Evolutionary conservation across 1,284 basidiomycete genomes (phyloP).

Genomic region (Sporisorium exsertum): DNA sequence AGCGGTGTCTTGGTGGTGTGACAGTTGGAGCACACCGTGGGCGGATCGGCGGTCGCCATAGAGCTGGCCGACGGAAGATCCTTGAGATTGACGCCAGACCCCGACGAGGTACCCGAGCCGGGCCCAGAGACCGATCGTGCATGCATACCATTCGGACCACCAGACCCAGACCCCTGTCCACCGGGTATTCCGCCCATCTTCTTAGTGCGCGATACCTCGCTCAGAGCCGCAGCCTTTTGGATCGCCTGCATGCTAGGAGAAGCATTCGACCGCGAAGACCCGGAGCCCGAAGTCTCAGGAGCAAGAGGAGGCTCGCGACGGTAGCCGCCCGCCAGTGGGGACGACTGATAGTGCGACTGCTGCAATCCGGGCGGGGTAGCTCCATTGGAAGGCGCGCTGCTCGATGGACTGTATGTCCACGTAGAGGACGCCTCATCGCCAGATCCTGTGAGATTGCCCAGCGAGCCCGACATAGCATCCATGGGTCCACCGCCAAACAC

Average conservation of each 20-base stretch:
- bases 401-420: conserved; percentile 62
- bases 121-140: conserved; percentile 21
- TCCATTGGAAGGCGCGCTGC: conserved; percentile 49
- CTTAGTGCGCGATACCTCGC: conserved; percentile 34
- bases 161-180: background rate
- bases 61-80: conserved; percentile 45
- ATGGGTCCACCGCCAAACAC: conserved; percentile 47
- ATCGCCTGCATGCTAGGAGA: conserved; percentile 44
- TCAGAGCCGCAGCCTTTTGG: conserved; percentile 39
- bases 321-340: conserved; percentile 36
- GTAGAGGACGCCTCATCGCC: conserved; percentile 56
- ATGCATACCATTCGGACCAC: conserved; percentile 15
- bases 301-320: conserved; percentile 37
- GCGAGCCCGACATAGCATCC: conserved; percentile 32
- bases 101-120: conserved; percentile 9
- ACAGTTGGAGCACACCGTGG: conserved; percentile 92
- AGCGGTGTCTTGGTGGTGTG: conserved; percentile 94
- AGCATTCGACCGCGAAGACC: conserved; percentile 34
- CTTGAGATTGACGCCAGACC: conserved; percentile 39
- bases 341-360: conserved; percentile 51
- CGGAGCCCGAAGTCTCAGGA: conserved; percentile 14
- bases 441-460: conserved; percentile 40
- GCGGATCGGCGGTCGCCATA: conserved; percentile 58
- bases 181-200: conserved; percentile 15
- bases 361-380: conserved; percentile 48